Conservation (phyloP, 1,284 basidiomycete genomes). For the Acaromyces ingoldii region DNA sequence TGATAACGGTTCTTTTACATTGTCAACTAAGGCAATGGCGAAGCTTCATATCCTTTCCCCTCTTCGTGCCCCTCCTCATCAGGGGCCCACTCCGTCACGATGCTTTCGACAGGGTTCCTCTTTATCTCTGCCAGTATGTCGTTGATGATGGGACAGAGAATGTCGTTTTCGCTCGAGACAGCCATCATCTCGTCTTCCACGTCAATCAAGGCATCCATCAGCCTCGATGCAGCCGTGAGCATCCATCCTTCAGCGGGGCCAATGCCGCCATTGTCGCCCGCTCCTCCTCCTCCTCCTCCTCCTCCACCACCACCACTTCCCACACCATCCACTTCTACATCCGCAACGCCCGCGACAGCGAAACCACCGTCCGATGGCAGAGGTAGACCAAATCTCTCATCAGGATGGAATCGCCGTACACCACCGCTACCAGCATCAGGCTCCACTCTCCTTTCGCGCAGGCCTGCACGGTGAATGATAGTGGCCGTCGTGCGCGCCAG, state of each 20-base stretch:
- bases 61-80: neutral
- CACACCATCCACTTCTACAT: slow-evolving; percentile 9
- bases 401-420: no score
- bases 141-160: slow-evolving; percentile 40
- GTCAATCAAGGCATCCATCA: slow-evolving; percentile 35
- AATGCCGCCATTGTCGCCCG: neutral
- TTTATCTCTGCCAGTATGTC: slow-evolving; percentile 36
- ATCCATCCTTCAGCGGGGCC: slow-evolving; percentile 14
- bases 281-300: neutral
- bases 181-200: slow-evolving; percentile 37
- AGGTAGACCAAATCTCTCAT: slow-evolving; percentile 42
- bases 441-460: slow-evolving; percentile 16
- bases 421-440: slow-evolving; percentile 10
- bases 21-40: neutral
- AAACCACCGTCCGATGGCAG: slow-evolving; percentile 14
- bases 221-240: slow-evolving; percentile 24
- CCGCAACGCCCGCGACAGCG: neutral
- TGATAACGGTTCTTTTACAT: no score
- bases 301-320: neutral
- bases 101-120: neutral
- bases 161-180: slow-evolving; percentile 39
- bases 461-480: slow-evolving; percentile 29
- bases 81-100: neutral
- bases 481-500: slow-evolving; percentile 31
- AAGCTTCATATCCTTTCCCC: neutral